These are phyloP conservation scores for Beauveria brongniartii DNA, from an alignment of 2,329 filamentous ascomycete species.

Conservation along the genomic window DNA sequence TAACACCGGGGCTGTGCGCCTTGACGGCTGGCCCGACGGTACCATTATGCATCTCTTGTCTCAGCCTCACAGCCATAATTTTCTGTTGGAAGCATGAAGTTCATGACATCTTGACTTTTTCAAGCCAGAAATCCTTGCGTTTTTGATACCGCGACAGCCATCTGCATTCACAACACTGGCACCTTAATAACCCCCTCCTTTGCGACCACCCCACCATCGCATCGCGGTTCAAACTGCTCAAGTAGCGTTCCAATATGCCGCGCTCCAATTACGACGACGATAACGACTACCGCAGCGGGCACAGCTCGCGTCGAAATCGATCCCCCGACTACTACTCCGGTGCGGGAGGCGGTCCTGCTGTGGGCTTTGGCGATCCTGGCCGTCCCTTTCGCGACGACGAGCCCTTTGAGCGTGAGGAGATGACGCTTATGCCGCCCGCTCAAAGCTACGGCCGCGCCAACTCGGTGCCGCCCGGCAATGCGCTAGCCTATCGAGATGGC, in stretches of 20 bases:
- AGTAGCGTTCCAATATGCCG: background rate
- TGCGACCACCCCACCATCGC: background rate
- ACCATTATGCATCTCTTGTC: background rate
- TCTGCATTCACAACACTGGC: background rate
- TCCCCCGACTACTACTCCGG: conserved; percentile 27
- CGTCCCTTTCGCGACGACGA: conserved; percentile 19
- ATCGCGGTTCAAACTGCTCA: background rate
- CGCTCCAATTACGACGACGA: conserved; percentile 15
- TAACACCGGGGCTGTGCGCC: background rate
- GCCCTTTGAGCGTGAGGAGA: conserved; percentile 20
- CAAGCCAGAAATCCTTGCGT: background rate
- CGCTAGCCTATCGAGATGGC: conserved; percentile 20
- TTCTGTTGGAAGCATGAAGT: background rate
- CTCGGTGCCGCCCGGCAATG: conserved; percentile 23
- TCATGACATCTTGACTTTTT: background rate
- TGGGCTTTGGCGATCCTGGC: conserved; percentile 10
- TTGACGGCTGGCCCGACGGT: background rate
- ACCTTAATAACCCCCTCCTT: background rate
- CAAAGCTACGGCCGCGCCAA: conserved; percentile 22
- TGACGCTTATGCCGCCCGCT: conserved; percentile 20
- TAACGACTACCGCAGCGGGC: conserved; percentile 3
- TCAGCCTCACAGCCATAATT: background rate
- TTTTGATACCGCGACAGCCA: background rate
- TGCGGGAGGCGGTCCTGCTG: conserved; percentile 16
- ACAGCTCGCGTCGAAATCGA: conserved; percentile 13